A percentile compares a stretch with the other conserved stretches of the same genome.
phyloP scores from a whole-genome alignment of 352 stramenopile species.

The Stramenopiles sp. region DNA sequence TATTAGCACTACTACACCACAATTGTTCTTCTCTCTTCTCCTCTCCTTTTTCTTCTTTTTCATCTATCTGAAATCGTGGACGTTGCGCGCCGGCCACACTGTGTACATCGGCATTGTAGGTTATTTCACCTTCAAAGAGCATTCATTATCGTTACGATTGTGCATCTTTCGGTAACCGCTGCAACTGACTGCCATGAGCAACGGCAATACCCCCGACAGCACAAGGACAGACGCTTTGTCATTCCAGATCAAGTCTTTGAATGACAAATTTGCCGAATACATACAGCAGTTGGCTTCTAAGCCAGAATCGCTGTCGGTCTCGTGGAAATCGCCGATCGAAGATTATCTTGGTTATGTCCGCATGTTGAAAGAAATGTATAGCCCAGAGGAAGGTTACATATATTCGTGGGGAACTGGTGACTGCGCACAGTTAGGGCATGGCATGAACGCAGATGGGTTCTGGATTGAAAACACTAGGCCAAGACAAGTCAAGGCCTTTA shows the following conservation, averaged over 20 bases:
- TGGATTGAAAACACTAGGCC: conserved; percentile 9
- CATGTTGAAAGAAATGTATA: conserved; percentile 7
- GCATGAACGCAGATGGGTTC: conserved; percentile 42
- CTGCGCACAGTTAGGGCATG: conserved; percentile 65
- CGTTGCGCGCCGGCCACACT: too few species aligned
- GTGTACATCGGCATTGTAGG: too few species aligned
- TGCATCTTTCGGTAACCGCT: too few species aligned
- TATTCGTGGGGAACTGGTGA: conserved; percentile 71
- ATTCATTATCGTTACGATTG: too few species aligned
- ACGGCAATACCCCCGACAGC: too few species aligned
- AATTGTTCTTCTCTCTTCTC: too few species aligned
- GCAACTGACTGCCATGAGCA: too few species aligned
- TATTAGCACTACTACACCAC: too few species aligned
- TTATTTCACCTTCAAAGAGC: too few species aligned
- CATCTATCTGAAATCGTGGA: too few species aligned
- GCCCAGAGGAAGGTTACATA: conserved; percentile 14
- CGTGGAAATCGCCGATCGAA: not conserved
- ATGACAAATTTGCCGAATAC: not conserved
- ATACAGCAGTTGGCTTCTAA: not conserved
- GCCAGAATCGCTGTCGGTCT: not conserved
- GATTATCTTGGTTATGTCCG: conserved; percentile 7
- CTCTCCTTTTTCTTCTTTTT: too few species aligned
- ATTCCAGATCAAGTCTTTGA: not conserved
- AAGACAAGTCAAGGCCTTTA: not conserved
- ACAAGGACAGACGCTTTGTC: not conserved